A percentile compares a stretch with the other conserved stretches of the same genome.
These are phyloP conservation scores for Aspergillus biplanus DNA, from an alignment of 495 filamentous ascomycete species.

Conservation along the genomic window DNA sequence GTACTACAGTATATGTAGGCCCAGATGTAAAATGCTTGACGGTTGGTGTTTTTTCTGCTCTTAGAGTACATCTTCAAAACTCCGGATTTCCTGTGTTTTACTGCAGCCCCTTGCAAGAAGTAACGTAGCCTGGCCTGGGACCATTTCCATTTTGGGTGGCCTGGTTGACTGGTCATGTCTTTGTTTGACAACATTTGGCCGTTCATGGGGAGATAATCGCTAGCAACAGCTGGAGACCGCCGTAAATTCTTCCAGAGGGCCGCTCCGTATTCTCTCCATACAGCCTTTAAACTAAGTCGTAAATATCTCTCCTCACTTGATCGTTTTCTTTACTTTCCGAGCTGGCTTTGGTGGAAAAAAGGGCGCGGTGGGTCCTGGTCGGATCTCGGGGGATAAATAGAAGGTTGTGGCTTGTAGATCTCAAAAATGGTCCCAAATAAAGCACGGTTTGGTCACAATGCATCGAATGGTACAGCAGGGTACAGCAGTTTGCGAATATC, in stretches of 20 bases:
- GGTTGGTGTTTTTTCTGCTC: neutral
- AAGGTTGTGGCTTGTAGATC: conserved; percentile 15
- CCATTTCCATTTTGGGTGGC: neutral
- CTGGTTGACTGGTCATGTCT: conserved; percentile 2
- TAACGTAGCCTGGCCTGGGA: conserved; percentile 2
- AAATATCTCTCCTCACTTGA: neutral
- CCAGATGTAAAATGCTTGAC: conserved; percentile 2
- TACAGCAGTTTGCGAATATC: conserved; percentile 17
- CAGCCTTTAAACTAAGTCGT: neutral
- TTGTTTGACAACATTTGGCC: neutral
- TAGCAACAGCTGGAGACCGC: neutral
- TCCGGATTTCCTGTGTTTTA: conserved; percentile 16
- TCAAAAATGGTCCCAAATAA: conserved; percentile 6
- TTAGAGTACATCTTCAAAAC: neutral
- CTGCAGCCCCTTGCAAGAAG: conserved; percentile 3
- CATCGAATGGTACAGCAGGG: conserved; percentile 14
- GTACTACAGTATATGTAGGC: conserved; percentile 12
- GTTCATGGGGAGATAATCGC: neutral
- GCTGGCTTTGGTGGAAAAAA: neutral
- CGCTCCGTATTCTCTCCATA: neutral
- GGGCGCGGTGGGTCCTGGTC: neutral
- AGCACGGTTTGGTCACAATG: conserved; percentile 9
- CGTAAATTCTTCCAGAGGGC: neutral
- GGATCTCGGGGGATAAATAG: neutral
- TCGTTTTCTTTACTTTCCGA: neutral